Evolutionary conservation across 805 yeast genomes (phyloP).

Genomic region (Myxozyma kluyveri): DNA sequence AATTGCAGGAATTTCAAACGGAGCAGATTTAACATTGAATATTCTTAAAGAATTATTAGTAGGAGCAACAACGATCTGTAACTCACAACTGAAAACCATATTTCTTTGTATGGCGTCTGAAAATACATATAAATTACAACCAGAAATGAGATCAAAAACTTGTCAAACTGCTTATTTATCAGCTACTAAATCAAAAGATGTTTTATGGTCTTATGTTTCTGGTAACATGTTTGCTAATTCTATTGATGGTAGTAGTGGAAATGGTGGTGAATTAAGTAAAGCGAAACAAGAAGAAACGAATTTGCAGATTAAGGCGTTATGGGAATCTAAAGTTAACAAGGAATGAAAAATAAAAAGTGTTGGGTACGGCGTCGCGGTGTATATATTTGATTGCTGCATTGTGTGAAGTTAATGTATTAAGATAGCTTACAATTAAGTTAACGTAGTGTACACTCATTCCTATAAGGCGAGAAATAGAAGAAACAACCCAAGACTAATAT

Average conservation of each 20-base stretch:
- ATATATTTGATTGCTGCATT: too few species aligned
- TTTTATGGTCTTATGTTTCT: conserved; percentile 26
- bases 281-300: conserved; percentile 10
- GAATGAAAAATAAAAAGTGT: neutral
- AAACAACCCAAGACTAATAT: neutral
- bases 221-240: conserved; percentile 9
- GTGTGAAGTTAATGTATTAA: too few species aligned
- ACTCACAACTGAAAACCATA: conserved; percentile 22
- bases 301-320: conserved; percentile 8
- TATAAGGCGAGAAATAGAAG: neutral
- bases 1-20: too few species aligned
- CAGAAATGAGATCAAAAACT: conserved; percentile 7
- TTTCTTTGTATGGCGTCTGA: too few species aligned
- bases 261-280: conserved; percentile 21
- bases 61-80: too few species aligned
- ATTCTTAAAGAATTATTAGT: too few species aligned
- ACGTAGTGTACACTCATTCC: neutral
- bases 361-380: neutral
- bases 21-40: too few species aligned
- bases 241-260: neutral
- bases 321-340: neutral
- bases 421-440: neutral
- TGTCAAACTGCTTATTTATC: conserved; percentile 17
- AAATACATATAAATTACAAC: too few species aligned
- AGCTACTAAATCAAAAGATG: conserved; percentile 20